A percentile compares a stretch with the other conserved stretches of the same genome.
Conservation (phyloP, 208 protist species). For the Acanthamoeba divionensis region DNA sequence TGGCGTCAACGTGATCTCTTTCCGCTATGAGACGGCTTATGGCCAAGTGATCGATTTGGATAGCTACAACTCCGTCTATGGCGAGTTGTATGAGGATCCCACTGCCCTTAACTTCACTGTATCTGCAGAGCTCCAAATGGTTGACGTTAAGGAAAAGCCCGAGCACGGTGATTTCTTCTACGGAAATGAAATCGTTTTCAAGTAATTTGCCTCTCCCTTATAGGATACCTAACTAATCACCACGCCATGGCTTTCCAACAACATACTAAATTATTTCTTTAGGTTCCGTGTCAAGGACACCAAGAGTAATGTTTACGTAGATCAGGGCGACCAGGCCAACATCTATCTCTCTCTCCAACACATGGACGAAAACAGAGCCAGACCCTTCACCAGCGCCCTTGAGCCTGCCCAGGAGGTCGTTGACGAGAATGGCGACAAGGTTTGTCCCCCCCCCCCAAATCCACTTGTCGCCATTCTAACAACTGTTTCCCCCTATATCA, state of each 20-base stretch:
- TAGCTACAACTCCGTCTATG: slow-evolving; percentile 31
- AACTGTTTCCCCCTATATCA: too few relatives aligned
- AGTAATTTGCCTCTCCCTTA: too few relatives aligned
- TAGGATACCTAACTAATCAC: too few relatives aligned
- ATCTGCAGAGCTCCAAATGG: neutral
- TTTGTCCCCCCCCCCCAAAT: neutral
- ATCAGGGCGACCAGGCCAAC: neutral
- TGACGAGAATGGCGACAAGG: neutral
- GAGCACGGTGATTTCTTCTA: neutral
- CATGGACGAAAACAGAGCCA: neutral
- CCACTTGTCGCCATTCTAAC: too few relatives aligned
- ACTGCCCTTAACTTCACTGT: slow-evolving; percentile 4
- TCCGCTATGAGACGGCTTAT: slow-evolving; percentile 1
- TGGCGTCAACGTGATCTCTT: slow-evolving; percentile 23
- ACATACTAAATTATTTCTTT: too few relatives aligned
- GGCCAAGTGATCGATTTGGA: neutral
- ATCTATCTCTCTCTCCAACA: slow-evolving; percentile 35
- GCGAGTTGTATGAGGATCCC: slow-evolving; percentile 24
- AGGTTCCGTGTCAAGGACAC: slow-evolving; percentile 43
- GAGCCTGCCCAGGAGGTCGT: neutral
- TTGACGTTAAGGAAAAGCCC: neutral
- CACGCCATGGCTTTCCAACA: too few relatives aligned
- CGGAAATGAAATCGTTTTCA: slow-evolving; percentile 12
- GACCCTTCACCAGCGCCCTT: neutral
- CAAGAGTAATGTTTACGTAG: neutral